These are phyloP conservation scores for Colletotrichum somersetense DNA, from an alignment of 2,329 filamentous ascomycete species.

Conservation along the genomic window DNA sequence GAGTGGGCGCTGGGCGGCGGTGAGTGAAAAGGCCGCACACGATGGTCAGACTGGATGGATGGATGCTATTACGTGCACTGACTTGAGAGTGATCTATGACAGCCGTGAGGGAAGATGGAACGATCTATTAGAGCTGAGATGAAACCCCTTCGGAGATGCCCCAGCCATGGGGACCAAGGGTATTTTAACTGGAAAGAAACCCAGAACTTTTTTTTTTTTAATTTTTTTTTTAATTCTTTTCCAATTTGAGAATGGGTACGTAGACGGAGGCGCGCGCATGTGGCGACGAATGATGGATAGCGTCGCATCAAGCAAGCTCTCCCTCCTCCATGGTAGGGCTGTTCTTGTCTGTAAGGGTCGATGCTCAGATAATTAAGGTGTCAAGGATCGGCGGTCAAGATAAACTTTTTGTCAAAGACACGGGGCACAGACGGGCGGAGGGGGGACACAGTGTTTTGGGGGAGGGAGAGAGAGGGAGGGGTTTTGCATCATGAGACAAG, in stretches of 20 bases:
- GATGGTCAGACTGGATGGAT: background rate
- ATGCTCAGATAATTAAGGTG: background rate
- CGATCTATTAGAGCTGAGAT: background rate
- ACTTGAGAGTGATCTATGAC: background rate
- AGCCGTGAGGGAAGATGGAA: background rate
- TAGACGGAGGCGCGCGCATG: background rate
- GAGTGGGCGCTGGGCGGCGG: conserved; percentile 21
- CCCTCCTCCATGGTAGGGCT: background rate
- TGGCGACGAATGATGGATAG: background rate
- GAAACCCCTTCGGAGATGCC: conserved; percentile 9
- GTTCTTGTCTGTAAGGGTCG: background rate
- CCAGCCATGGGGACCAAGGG: background rate
- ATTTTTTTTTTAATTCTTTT: no score
- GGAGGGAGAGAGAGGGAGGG: background rate
- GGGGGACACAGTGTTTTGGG: no score
- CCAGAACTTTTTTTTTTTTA: background rate
- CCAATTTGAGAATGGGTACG: background rate
- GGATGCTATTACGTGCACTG: background rate
- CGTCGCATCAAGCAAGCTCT: background rate
- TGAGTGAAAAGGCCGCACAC: conserved; percentile 31
- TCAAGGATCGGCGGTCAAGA: conserved; percentile 36
- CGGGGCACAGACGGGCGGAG: background rate
- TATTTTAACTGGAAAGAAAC: no score
- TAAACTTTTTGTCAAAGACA: conserved; percentile 28
- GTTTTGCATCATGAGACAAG: background rate